phyloP scores from a whole-genome alignment of 495 filamentous ascomycete species.

The Chaetomium tenue region DNA sequence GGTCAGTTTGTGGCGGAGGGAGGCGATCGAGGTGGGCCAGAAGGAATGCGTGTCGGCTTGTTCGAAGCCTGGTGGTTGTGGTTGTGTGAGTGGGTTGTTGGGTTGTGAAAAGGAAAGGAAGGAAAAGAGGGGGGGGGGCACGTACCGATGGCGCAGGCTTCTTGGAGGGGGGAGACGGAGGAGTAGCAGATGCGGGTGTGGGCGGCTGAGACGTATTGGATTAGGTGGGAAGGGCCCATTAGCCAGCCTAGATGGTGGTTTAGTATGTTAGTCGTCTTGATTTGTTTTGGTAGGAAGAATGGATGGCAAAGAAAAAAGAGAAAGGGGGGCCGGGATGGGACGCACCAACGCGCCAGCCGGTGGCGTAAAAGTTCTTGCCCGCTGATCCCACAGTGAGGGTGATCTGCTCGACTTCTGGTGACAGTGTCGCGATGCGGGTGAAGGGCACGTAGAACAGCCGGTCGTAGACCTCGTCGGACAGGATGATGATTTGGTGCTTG shows the following conservation, averaged over 20 bases:
- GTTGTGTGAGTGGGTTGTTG: neutral
- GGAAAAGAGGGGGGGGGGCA: neutral
- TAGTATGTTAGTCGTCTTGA: conserved; percentile 1
- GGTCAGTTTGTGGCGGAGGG: conserved; percentile 88
- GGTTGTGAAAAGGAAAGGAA: neutral
- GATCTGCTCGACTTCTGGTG: conserved; percentile 77
- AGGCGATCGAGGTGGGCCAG: conserved; percentile 78
- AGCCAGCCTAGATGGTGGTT: conserved; percentile 58
- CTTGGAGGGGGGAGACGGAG: conserved; percentile 88
- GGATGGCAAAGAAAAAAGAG: neutral
- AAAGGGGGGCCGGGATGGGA: neutral
- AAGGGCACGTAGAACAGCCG: conserved; percentile 92
- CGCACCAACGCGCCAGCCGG: conserved; percentile 86
- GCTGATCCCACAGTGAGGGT: conserved; percentile 93
- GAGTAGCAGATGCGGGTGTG: conserved; percentile 97
- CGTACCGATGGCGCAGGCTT: conserved; percentile 82
- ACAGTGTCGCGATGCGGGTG: conserved; percentile 84
- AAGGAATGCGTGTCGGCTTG: conserved; percentile 79
- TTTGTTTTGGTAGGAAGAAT: too few species aligned
- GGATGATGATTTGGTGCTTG: conserved; percentile 90
- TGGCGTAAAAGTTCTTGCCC: conserved; percentile 97
- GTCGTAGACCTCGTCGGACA: conserved; percentile 96
- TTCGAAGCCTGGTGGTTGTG: conserved; percentile 82
- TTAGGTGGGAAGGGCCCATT: conserved; percentile 82
- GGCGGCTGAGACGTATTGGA: conserved; percentile 87